Conservation (phyloP, 2,329 filamentous ascomycete species). For the Xylaria sp. region DNA sequence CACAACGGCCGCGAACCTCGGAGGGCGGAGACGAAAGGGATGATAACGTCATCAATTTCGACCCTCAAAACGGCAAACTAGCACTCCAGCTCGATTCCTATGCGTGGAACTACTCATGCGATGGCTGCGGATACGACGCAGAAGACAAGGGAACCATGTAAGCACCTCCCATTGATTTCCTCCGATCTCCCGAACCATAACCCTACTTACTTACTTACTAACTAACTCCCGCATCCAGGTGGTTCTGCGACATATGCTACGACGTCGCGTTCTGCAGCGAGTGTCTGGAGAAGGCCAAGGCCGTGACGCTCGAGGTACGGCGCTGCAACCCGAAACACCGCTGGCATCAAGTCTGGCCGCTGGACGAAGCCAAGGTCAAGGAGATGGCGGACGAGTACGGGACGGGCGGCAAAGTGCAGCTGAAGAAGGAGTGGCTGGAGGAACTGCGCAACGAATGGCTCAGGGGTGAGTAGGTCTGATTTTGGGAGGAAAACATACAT, state of each 20-base stretch:
- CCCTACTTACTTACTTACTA: not conserved
- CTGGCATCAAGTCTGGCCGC: constrained; percentile 20
- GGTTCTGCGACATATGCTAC: constrained; percentile 21
- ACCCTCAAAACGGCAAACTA: not conserved
- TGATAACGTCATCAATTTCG: not conserved
- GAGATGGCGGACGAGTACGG: constrained; percentile 16
- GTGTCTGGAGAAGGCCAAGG: constrained; percentile 20
- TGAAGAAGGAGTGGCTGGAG: constrained; percentile 19
- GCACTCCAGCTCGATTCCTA: constrained; percentile 11
- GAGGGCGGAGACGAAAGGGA: not conserved
- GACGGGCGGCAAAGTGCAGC: constrained; percentile 4
- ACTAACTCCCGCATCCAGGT: not conserved
- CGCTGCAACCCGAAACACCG: constrained; percentile 15
- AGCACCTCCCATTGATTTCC: not conserved
- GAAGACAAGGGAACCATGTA: constrained; percentile 9
- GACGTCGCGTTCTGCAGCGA: constrained; percentile 14
- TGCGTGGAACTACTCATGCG: constrained; percentile 9
- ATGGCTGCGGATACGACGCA: constrained; percentile 18
- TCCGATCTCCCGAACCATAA: not conserved
- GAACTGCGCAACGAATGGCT: constrained; percentile 20
- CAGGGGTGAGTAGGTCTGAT: not conserved
- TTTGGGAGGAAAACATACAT: no score
- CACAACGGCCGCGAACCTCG: not conserved
- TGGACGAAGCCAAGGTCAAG: constrained; percentile 8
- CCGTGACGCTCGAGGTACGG: constrained; percentile 12